Base-by-base conservation (phyloP, 2,329 filamentous ascomycete species). In the Scopulariopsis brevicaulis region DNA sequence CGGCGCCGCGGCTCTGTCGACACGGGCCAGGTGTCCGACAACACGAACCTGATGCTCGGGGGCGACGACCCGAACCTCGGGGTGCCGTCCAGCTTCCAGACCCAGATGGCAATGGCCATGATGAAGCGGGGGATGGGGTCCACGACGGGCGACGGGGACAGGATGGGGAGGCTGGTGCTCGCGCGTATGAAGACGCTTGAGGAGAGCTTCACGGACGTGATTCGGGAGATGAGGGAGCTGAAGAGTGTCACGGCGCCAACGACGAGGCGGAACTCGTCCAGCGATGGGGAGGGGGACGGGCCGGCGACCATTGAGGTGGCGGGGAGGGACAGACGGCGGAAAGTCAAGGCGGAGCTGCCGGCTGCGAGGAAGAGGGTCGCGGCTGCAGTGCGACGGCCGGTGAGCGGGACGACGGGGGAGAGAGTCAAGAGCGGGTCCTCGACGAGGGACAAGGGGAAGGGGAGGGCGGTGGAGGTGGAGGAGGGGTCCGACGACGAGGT, bases 151-250 rank as follows among this genome's bases (percentile, higher is more conserved):
- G 74, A 76, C 77, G 82, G 69, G 25, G 86, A 89, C 66, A 82
- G 88, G 48, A 87, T 92, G 80, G 85, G 86, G 63, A 82, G 90
- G 58, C 79, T 96, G 53, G 87, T 96, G 71, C 76, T 96, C 53
- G 90, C 90, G 10, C 79, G 90, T 37, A 96, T 96, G 90, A 94
- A 94, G 69, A 93, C 87, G 8, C 78, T 97, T 2, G 92, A 97
- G 69, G 90, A 96, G 71, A 87, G 91, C 15, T 93, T 97, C 69
- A 81, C 87, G 2, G 90, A 96, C 60, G 86, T 96, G n/a, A 82
- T 91, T 59, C 84, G 83, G 61, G 90, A 94, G 69, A 86, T 96
- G 69, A 84, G 88, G 61, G 82, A 84, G 62, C 73, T 82, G 68
- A 82, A 76, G 70, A 73, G 71, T 46, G 74, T 73, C 34, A 75